Base-by-base conservation (phyloP, 805 yeast species). In the Candida anglica region DNA sequence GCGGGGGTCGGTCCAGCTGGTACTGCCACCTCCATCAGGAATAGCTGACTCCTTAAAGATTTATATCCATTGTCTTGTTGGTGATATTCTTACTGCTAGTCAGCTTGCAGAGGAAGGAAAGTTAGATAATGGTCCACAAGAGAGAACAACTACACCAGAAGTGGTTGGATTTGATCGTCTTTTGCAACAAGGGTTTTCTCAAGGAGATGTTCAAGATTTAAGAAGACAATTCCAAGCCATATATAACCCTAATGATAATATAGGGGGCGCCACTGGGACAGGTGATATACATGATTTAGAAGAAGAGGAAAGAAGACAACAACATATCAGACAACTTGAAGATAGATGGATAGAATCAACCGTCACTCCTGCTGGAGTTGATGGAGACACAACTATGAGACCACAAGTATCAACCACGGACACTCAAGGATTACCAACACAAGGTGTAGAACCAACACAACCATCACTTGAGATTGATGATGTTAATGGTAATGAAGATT, bases 261-360 rank as follows among this genome's bases (percentile, higher is more conserved):
- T 24, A n/a, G 39, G 37, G 4, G 26, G 35, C 29, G 39, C 41
- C 5, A 30, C 37, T 13, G 34, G 32, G 3, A 27, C 26, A 10
- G 44, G 42, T 16, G 59, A 53, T 15, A 65, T 64, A 10, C 46
- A 47, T 21, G 71, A 68, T 52, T 28, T 60, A 17, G 68, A 68
- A 23, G 70, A 60, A 31, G 73, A 69, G 15, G 85, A 66, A 34
- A 38, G 39, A 19, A 38, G 62, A 13, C 60, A 53, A 34, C 45
- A 51, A 21, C 33, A 72, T 37, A 56, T 80, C 2, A 54, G 86
- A 32, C 81, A 80, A 42, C 55, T 86, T 38, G 96, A 87, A 52
- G 96, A 87, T 44, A 69, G 86, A 37, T 88, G 96, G 95, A 83
- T 87, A 40, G 93, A 87, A 44, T 77, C 81, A 30, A 82, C 87